Base-by-base conservation (phyloP, 352 stramenopile genomes). In the Phytophthora colocasiae region DNA sequence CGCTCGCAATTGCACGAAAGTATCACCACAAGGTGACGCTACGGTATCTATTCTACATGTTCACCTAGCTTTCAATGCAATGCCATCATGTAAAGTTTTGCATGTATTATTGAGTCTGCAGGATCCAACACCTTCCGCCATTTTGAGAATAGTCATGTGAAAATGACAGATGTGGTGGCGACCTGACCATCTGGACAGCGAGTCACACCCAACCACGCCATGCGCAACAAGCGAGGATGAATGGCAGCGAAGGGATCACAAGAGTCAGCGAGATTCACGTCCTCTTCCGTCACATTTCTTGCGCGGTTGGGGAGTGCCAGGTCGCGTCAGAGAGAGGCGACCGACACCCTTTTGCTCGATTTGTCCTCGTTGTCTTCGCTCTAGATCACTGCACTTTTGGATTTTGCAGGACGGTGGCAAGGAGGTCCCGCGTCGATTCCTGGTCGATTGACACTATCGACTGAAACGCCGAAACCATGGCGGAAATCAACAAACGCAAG, bases 251-350 rank as follows among this genome's bases (percentile, higher is more conserved):
- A 27, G 51, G 46, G 60, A 49, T 54, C 66, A 62, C 65, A 60
- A 74, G 54, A 64, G 65, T 68, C 55, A 60, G 66, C 55, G 38
- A 52, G 48, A 50, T 8, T 62, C 26, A 27, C 43, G 19, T 58
- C 66, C 66, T 75, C 66, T 63, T 74, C 66, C 66, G 55, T 66
- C 49, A 36, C 60, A 71, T 66, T 49, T 66, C 36, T 64, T 54
- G 52, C 47, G 47, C 45, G 17, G 55, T 17, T 34, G 41, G 9
- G 19, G 15, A 70, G 53, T 17, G 29, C 58, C 27, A 15, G 26
- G 32, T 8, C 15, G 58, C 38, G 57, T 55, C 51, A 68, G 48
- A 73, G 58, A 73, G 53, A n/a, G 58, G 65, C 58, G 27, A 14
- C 27, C 51, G 32, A 62, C 31, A 63, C 39, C 48, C 59, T 29